phyloP scores from a whole-genome alignment of 768 basidiomycete genomes.

The Dictyophora rubrovolvata region DNA sequence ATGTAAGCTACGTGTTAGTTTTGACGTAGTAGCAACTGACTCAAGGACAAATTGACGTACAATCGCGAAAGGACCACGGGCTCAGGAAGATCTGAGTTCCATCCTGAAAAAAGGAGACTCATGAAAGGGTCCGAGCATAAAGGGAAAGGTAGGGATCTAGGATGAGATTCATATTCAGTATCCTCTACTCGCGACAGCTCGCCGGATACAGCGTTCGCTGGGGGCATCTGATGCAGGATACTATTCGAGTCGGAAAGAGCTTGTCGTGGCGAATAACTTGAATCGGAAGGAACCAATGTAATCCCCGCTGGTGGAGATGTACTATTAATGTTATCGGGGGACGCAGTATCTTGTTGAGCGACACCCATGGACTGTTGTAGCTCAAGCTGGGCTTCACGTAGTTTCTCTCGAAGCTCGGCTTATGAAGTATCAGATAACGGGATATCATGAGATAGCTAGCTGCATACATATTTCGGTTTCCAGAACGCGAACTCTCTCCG shows the following conservation, averaged over 20 bases:
- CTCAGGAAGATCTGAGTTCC: slow-evolving; percentile 80
- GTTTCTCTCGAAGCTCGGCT: slow-evolving; percentile 29
- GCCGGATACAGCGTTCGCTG: too few relatives aligned
- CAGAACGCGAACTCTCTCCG: slow-evolving; percentile 64
- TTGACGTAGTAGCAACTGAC: not conserved
- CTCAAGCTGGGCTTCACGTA: slow-evolving; percentile 22
- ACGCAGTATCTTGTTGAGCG: not conserved
- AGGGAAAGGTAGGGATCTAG: slow-evolving; percentile 34
- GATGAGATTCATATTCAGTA: slow-evolving; percentile 11
- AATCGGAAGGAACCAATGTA: not conserved
- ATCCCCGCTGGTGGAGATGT: slow-evolving; percentile 1
- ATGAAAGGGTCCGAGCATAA: slow-evolving; percentile 19
- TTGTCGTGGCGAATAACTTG: slow-evolving; percentile 6
- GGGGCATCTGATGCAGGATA: slow-evolving; percentile 15
- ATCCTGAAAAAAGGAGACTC: slow-evolving; percentile 64
- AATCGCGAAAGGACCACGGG: slow-evolving; percentile 65
- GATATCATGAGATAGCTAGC: slow-evolving; percentile 6
- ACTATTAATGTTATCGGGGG: not conserved
- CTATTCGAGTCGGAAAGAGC: slow-evolving; percentile 12
- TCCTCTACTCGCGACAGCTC: not conserved
- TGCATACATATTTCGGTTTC: slow-evolving; percentile 67
- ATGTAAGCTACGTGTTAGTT: slow-evolving; percentile 4
- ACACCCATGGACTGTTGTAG: not conserved
- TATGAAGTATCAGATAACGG: slow-evolving; percentile 20
- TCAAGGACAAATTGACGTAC: slow-evolving; percentile 32